Percentiles rank a stretch among this genome's conserved stretches.
These are phyloP conservation scores for Plantago coronopus DNA, from an alignment of 305 asterid genomes.

Conservation along the genomic window DNA sequence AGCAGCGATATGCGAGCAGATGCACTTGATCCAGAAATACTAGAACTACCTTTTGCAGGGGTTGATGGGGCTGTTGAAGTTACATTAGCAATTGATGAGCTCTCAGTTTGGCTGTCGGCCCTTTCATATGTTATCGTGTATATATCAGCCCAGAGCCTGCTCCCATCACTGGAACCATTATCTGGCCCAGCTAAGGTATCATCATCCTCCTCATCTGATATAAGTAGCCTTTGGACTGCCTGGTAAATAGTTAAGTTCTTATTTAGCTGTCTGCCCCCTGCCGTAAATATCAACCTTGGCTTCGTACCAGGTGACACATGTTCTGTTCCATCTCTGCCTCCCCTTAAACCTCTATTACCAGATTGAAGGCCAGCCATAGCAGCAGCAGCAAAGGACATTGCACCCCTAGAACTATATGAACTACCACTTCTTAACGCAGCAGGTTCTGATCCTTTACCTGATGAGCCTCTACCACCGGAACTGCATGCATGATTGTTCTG, in stretches of 20 bases:
- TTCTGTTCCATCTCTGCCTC: conserved; percentile 70
- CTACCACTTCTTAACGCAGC: conserved; percentile 69
- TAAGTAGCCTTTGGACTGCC: conserved; percentile 91
- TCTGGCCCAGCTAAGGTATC: conserved; percentile 74
- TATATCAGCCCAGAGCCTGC: conserved; percentile 83
- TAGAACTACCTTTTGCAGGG: conserved; percentile 53
- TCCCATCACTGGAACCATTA: conserved; percentile 80
- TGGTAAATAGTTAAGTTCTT: conserved; percentile 79
- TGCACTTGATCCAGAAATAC: conserved; percentile 38
- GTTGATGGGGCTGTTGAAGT: conserved; percentile 54
- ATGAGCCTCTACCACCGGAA: conserved; percentile 71
- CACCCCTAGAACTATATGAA: conserved; percentile 88
- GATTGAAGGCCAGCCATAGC: conserved; percentile 98
- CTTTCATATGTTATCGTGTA: conserved; percentile 87
- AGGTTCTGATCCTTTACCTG: conserved; percentile 47
- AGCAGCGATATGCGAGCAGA: conserved; percentile 54
- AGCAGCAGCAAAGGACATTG: conserved; percentile 99
- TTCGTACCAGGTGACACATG: conserved; percentile 57
- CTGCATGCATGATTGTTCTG: conserved; percentile 62
- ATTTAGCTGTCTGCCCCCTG: conserved; percentile 84
- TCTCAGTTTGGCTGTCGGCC: conserved; percentile 65
- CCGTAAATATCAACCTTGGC: conserved; percentile 65
- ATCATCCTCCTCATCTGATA: conserved; percentile 76
- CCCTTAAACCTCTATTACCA: conserved; percentile 77
- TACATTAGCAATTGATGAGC: conserved; percentile 44